These are phyloP conservation scores for Bipolaris cookei DNA, from an alignment of 2,329 filamentous ascomycete genomes.

Conservation along the genomic window DNA sequence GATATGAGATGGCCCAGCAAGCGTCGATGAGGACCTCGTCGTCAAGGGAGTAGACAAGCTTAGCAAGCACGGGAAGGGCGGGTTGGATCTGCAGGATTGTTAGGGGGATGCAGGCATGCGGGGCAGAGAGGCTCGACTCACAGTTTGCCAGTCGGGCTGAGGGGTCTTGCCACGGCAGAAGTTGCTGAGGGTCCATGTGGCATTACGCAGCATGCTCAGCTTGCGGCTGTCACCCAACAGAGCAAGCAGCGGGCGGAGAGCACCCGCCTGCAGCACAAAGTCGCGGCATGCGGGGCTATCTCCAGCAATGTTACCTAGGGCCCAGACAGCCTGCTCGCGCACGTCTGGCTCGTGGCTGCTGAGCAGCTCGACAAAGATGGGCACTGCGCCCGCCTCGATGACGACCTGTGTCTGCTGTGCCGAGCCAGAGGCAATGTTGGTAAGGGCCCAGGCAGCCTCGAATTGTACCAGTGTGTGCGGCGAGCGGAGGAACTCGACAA, in stretches of 20 bases:
- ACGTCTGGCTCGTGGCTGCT: conserved; percentile 97
- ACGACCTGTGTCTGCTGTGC: conserved; percentile 98
- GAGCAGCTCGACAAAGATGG: conserved; percentile 96
- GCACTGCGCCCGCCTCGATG: conserved; percentile 96
- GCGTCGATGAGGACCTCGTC: conserved; percentile 98
- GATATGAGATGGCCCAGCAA: conserved; percentile 99
- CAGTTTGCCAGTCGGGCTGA: conserved; percentile 95
- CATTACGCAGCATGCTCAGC: conserved; percentile 98
- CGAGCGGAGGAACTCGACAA: conserved; percentile 97
- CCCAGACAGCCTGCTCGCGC: conserved; percentile 97
- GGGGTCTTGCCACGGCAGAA: conserved; percentile 99
- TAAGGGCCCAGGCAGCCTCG: conserved; percentile 97
- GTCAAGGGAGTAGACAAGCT: conserved; percentile 97
- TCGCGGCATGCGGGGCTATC: conserved; percentile 97
- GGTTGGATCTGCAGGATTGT: conserved; percentile 75
- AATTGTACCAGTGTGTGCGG: conserved; percentile 98
- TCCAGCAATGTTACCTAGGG: conserved; percentile 96
- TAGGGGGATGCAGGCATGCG: conserved; percentile 1
- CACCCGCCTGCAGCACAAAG: conserved; percentile 90
- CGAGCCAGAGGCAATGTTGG: conserved; percentile 98
- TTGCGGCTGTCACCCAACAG: conserved; percentile 97
- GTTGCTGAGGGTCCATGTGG: conserved; percentile 99
- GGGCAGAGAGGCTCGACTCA: conserved; percentile 58
- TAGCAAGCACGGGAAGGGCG: conserved; percentile 90
- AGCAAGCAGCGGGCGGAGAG: conserved; percentile 85